Conservation (phyloP, 2,329 filamentous ascomycete species). For the Phyllosticta citrichinensis region DNA sequence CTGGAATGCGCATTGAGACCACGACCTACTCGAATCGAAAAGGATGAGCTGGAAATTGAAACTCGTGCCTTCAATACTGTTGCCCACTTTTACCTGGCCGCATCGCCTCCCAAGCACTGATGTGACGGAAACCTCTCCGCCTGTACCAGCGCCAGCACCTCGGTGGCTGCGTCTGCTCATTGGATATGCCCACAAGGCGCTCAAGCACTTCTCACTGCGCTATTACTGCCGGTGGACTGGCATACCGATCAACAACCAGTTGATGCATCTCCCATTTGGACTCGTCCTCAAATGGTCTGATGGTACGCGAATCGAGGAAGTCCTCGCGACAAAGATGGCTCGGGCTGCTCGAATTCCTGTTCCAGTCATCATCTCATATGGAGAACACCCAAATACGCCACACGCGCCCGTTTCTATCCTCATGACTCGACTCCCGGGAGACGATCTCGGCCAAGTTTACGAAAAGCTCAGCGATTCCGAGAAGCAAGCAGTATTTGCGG, state of each 20-base stretch:
- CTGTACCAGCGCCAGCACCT: background rate
- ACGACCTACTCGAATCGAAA: too few species aligned
- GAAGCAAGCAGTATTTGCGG: too few species aligned
- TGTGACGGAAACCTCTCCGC: background rate
- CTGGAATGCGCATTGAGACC: too few species aligned
- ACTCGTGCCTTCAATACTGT: background rate
- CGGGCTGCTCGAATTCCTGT: background rate
- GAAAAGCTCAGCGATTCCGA: background rate
- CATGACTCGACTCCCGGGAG: background rate
- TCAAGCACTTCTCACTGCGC: too few species aligned
- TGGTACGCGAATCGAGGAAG: background rate
- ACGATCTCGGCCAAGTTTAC: background rate
- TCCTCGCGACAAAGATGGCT: background rate
- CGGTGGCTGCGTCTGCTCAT: background rate
- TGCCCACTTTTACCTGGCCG: background rate
- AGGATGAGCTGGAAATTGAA: too few species aligned
- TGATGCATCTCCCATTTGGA: background rate
- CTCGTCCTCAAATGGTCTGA: background rate
- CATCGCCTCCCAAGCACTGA: background rate
- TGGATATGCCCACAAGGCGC: too few species aligned
- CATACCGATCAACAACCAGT: background rate
- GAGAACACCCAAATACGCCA: background rate
- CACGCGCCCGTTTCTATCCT: background rate
- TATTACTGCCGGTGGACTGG: background rate
- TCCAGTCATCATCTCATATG: background rate